Evolutionary conservation across 2,329 filamentous ascomycete species (phyloP).

Genomic region (Venturiaceae sp.): DNA sequence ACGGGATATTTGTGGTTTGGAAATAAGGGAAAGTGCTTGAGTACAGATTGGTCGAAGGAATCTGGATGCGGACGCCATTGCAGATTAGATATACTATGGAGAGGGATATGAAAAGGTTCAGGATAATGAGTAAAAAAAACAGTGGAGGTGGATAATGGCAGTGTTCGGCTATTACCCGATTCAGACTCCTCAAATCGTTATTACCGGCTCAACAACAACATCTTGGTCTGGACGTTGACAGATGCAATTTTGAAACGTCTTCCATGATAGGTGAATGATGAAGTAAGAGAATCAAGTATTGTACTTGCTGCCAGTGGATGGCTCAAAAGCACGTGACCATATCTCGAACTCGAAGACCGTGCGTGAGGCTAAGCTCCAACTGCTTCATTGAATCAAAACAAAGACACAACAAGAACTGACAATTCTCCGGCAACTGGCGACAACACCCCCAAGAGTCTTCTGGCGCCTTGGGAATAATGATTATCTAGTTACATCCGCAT

Average conservation of each 20-base stretch:
- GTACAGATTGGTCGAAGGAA: neutral
- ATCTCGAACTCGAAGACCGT: neutral
- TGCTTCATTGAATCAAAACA: neutral
- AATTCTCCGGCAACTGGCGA: neutral
- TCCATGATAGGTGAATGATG: no score
- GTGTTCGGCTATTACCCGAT: constrained; percentile 1
- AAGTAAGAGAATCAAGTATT: no score
- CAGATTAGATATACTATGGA: neutral
- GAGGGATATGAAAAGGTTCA: neutral
- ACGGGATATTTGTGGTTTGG: neutral
- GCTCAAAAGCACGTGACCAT: neutral
- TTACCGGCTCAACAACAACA: neutral
- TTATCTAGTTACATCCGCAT: neutral
- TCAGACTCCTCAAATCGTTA: neutral
- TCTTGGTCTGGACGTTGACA: no score
- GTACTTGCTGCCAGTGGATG: no score
- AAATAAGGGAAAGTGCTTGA: neutral
- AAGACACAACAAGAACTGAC: neutral
- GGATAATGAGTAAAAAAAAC: neutral
- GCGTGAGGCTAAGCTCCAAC: neutral
- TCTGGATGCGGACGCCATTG: neutral
- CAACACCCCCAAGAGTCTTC: neutral
- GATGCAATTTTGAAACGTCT: no score
- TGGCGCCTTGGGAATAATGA: neutral
- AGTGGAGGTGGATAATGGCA: neutral